Evolutionary conservation across 768 basidiomycete genomes (phyloP).

Genomic region (Leccinum uliginosum): DNA sequence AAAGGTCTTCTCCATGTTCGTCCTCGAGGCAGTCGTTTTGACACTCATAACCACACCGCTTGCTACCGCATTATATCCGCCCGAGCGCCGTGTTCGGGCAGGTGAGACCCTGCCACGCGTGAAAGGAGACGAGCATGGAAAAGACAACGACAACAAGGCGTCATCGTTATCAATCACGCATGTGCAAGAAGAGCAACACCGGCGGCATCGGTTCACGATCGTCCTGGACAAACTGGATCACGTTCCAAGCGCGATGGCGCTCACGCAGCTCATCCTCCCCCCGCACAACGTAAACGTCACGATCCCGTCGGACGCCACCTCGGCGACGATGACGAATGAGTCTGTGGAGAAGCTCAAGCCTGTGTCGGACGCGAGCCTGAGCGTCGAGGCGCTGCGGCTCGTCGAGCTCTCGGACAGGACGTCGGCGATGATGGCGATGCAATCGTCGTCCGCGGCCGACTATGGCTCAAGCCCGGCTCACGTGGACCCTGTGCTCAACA

Average conservation of each 20-base stretch:
- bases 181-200: conserved; percentile 17
- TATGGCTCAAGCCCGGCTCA: conserved; percentile 45
- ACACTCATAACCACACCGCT: conserved; percentile 86
- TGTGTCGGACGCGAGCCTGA: conserved; percentile 35
- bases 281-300: conserved; percentile 9
- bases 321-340: conserved; percentile 6
- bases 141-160: conserved; percentile 1
- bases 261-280: conserved; percentile 75
- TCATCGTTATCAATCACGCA: conserved; percentile 1
- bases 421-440: conserved; percentile 53
- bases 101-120: conserved; percentile 7
- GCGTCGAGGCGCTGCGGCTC: conserved; percentile 72
- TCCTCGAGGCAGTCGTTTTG: conserved; percentile 74
- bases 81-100: conserved; percentile 49
- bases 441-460: conserved; percentile 52
- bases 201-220: conserved; percentile 69
- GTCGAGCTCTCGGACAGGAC: conserved; percentile 75
- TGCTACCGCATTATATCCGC: conserved; percentile 63
- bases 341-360: conserved; percentile 6
- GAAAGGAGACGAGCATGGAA: conserved; percentile 33
- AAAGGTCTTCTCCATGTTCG: conserved; percentile 92
- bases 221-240: conserved; percentile 93
- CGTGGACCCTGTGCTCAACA: conserved; percentile 68
- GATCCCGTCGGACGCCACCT: conserved; percentile 1
- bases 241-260: conserved; percentile 82